phyloP scores from a whole-genome alignment of 2,329 filamentous ascomycete genomes.

The Fusarium dlaminii region DNA sequence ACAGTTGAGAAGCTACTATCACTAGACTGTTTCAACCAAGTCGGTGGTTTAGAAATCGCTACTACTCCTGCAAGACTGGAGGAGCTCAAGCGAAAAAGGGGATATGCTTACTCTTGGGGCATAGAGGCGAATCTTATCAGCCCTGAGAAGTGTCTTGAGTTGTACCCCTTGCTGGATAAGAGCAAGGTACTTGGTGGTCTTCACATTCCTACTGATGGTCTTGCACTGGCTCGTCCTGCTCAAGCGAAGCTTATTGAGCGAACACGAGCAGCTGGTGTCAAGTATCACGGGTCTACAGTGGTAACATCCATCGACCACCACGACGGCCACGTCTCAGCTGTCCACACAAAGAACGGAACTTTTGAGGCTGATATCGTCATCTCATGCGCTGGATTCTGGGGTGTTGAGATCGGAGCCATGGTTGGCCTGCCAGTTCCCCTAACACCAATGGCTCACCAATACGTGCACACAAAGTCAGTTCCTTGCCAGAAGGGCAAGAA shows the following conservation, averaged over 20 bases:
- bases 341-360: slow-evolving; percentile 57
- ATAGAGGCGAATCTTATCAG: slow-evolving; percentile 63
- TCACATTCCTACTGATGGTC: slow-evolving; percentile 68
- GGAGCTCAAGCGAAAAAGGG: slow-evolving; percentile 70
- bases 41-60: slow-evolving; percentile 70
- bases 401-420: slow-evolving; percentile 71
- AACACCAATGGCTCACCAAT: slow-evolving; percentile 70
- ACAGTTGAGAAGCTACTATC: slow-evolving; percentile 69
- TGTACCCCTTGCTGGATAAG: slow-evolving; percentile 65
- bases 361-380: slow-evolving; percentile 68
- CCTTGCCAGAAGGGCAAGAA: slow-evolving; percentile 52
- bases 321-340: slow-evolving; percentile 63
- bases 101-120: slow-evolving; percentile 69
- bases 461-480: slow-evolving; percentile 68
- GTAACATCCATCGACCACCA: slow-evolving; percentile 66
- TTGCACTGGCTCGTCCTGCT: slow-evolving; percentile 69
- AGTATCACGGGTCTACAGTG: slow-evolving; percentile 63
- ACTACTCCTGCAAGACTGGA: slow-evolving; percentile 67
- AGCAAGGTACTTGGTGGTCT: slow-evolving; percentile 66
- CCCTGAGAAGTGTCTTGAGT: slow-evolving; percentile 60
- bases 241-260: slow-evolving; percentile 69
- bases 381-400: slow-evolving; percentile 73
- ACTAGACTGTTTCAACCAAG: slow-evolving; percentile 69
- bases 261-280: slow-evolving; percentile 66
- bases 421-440: slow-evolving; percentile 66